Percentiles rank a stretch among this genome's conserved stretches.
Evolutionary conservation across 1,139 yeast species (phyloP).

Genomic region (Geotrichum phurueaensis): DNA sequence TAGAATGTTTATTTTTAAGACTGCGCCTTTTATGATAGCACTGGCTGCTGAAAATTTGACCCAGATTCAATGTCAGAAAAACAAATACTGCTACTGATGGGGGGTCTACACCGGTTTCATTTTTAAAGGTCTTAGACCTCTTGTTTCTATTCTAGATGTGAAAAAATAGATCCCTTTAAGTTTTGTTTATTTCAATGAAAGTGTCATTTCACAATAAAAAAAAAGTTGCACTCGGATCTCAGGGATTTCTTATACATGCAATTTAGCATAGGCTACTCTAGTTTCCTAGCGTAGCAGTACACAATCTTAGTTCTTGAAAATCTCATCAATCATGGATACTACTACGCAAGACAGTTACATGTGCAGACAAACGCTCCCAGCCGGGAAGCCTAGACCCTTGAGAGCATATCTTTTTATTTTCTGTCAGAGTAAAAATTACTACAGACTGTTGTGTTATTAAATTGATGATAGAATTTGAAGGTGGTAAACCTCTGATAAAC

Average conservation of each 20-base stretch:
- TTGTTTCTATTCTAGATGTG: background rate
- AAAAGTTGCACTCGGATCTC: background rate
- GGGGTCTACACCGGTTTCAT: too few species aligned
- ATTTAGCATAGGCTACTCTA: background rate
- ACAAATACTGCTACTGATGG: too few species aligned
- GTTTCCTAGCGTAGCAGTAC: background rate
- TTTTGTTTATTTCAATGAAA: too few species aligned
- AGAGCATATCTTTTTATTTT: background rate
- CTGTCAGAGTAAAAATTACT: too few species aligned
- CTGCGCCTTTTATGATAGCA: too few species aligned
- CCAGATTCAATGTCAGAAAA: too few species aligned
- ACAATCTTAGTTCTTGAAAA: background rate
- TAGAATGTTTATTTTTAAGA: too few species aligned
- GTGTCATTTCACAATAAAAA: background rate
- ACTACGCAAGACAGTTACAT: background rate
- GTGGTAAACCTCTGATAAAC: background rate
- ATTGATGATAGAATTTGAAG: background rate
- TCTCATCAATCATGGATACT: background rate
- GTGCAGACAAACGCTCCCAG: background rate
- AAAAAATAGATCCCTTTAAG: too few species aligned
- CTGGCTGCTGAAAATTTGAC: too few species aligned
- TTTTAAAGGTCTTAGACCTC: background rate
- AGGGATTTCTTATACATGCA: background rate
- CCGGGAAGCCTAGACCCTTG: background rate
- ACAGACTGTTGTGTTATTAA: background rate